A percentile compares a stretch with the other conserved stretches of the same genome.
These are phyloP conservation scores for Parastagonospora avenae DNA, from an alignment of 2,329 filamentous ascomycete species.

Conservation along the genomic window DNA sequence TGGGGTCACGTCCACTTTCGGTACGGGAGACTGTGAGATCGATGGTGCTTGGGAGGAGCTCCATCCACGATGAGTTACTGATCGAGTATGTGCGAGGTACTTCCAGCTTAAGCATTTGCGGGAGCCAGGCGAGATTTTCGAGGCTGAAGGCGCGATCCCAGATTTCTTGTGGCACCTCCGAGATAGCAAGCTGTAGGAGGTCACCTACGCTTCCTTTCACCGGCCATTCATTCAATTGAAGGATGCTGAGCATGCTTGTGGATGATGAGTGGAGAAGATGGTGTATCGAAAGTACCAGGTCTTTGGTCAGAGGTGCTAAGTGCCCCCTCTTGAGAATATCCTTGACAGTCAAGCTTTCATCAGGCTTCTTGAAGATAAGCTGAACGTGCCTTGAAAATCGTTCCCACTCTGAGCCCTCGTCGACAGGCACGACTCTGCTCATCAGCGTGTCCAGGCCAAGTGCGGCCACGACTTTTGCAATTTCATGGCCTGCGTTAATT, in stretches of 20 bases:
- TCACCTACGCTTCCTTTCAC: slow-evolving; percentile 59
- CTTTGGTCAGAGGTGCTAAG: slow-evolving; percentile 58
- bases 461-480: slow-evolving; percentile 58
- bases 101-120: slow-evolving; percentile 55
- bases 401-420: slow-evolving; percentile 48
- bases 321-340: slow-evolving; percentile 60
- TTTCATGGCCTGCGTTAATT: slow-evolving; percentile 59
- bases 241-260: slow-evolving; percentile 55
- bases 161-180: slow-evolving; percentile 55
- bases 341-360: slow-evolving; percentile 48
- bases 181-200: slow-evolving; percentile 55
- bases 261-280: slow-evolving; percentile 57
- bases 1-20: slow-evolving; percentile 34
- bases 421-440: slow-evolving; percentile 47
- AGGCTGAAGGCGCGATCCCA: slow-evolving; percentile 59
- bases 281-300: slow-evolving; percentile 57
- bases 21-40: slow-evolving; percentile 59
- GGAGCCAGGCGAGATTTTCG: slow-evolving; percentile 53
- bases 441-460: slow-evolving; percentile 55
- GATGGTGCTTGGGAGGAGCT: slow-evolving; percentile 56
- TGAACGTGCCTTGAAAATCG: slow-evolving; percentile 56
- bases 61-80: slow-evolving; percentile 53
- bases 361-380: slow-evolving; percentile 37
- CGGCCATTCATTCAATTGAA: slow-evolving; percentile 59
- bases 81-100: slow-evolving; percentile 61